These are phyloP conservation scores for Aspergillus calidoustus DNA, from an alignment of 2,329 filamentous ascomycete genomes.

Conservation along the genomic window DNA sequence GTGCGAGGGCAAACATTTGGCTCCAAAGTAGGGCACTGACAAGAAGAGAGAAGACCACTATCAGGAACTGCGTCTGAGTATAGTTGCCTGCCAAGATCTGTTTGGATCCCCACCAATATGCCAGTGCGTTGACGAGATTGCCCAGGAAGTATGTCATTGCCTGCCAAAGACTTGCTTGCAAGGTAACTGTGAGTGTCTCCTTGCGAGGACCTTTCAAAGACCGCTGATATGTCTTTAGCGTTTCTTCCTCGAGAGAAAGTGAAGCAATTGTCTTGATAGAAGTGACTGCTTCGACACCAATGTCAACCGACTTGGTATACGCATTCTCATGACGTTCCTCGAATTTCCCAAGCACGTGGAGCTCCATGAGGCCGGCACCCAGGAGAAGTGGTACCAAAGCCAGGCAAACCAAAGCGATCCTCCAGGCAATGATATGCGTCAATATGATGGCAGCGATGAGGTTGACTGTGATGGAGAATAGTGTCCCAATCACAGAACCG, in stretches of 20 bases:
- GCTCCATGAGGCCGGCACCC: slow-evolving; percentile 70
- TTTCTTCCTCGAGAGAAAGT: slow-evolving; percentile 57
- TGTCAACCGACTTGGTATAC: slow-evolving; percentile 56
- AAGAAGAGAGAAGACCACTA: slow-evolving; percentile 72
- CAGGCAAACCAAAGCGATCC: slow-evolving; percentile 73
- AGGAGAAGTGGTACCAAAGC: slow-evolving; percentile 71
- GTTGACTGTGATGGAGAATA: slow-evolving; percentile 71
- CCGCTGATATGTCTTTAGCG: slow-evolving; percentile 50
- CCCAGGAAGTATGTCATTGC: slow-evolving; percentile 54
- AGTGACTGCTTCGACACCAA: slow-evolving; percentile 57
- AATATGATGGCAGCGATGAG: slow-evolving; percentile 70
- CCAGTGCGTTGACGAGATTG: slow-evolving; percentile 73
- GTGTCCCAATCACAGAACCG: slow-evolving; percentile 71
- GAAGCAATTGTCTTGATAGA: slow-evolving; percentile 59
- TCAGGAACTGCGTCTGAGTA: slow-evolving; percentile 72
- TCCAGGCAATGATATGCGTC: slow-evolving; percentile 75
- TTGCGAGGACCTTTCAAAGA: slow-evolving; percentile 53
- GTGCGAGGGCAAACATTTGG: slow-evolving; percentile 74
- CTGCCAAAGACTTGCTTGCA: slow-evolving; percentile 53
- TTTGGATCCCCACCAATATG: slow-evolving; percentile 80
- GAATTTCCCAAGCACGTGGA: slow-evolving; percentile 62
- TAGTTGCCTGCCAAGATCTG: slow-evolving; percentile 70
- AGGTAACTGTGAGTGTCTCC: slow-evolving; percentile 54
- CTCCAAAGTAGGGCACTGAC: slow-evolving; percentile 75
- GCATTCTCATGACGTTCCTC: slow-evolving; percentile 60